Conservation (phyloP, 1,284 basidiomycete species). For the Heliocybe sulcata region DNA sequence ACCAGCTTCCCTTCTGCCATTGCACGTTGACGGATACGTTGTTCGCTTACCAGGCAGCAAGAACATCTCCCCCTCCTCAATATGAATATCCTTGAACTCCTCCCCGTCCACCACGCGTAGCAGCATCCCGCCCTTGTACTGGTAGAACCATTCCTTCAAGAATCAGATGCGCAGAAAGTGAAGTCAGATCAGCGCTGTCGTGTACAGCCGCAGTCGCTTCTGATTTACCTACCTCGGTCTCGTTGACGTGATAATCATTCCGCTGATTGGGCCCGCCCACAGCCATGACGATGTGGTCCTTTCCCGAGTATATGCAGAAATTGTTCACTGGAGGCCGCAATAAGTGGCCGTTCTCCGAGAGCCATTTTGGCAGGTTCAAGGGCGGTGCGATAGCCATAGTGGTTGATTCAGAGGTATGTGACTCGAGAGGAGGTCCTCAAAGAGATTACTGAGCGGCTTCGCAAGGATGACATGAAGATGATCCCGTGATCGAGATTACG, state of each 20-base stretch:
- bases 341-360: slow-evolving; percentile 69
- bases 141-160: slow-evolving; percentile 91
- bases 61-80: slow-evolving; percentile 96
- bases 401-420: too few species aligned
- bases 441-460: too few species aligned
- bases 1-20: neutral
- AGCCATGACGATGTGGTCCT: slow-evolving; percentile 86
- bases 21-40: neutral
- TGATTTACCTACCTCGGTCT: slow-evolving; percentile 65
- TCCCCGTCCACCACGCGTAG: slow-evolving; percentile 84
- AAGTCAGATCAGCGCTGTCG: neutral
- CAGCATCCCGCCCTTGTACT: slow-evolving; percentile 88
- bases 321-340: slow-evolving; percentile 90
- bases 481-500: too few species aligned
- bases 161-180: too few species aligned
- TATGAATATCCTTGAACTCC: slow-evolving; percentile 82
- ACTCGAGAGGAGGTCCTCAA: too few species aligned
- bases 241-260: slow-evolving; percentile 90
- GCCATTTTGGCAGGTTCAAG: slow-evolving; percentile 84
- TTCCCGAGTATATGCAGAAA: slow-evolving; percentile 80
- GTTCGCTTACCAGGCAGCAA: slow-evolving; percentile 75
- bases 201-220: neutral
- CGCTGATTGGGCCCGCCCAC: slow-evolving; percentile 91
- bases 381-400: slow-evolving; percentile 32
- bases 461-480: too few species aligned